phyloP scores from a whole-genome alignment of 192 early-diverging fungal genomes.

The Spizellomyces sp. region DNA sequence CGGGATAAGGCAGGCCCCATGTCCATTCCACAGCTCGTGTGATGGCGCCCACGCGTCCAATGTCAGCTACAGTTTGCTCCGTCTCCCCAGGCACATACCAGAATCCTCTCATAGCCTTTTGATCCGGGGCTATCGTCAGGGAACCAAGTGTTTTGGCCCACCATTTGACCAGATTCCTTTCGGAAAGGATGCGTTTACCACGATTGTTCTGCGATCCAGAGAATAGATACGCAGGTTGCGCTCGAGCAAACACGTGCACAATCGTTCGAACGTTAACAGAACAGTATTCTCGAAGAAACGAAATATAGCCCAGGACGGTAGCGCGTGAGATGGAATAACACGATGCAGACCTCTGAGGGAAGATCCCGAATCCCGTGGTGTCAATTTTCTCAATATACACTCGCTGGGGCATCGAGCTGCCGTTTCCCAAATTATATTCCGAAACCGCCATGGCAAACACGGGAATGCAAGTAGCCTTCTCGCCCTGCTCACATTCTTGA shows the following conservation, averaged over 20 bases:
- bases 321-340: slow-evolving; percentile 5
- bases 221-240: slow-evolving; percentile 89
- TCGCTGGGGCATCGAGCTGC: not conserved
- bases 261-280: not conserved
- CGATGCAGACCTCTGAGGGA: not conserved
- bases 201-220: slow-evolving; percentile 54
- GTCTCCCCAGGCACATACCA: slow-evolving; percentile 60
- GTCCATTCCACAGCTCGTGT: not conserved
- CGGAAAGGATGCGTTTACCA: slow-evolving; percentile 63
- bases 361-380: slow-evolving; percentile 13
- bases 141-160: slow-evolving; percentile 64
- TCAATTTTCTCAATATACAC: slow-evolving; percentile 34
- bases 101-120: slow-evolving; percentile 34
- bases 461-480: not conserved
- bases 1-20: slow-evolving; percentile 19
- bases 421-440: too few relatives aligned
- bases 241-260: slow-evolving; percentile 75
- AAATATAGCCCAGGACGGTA: slow-evolving; percentile 4
- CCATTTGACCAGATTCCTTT: slow-evolving; percentile 71
- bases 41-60: not conserved
- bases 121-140: not conserved
- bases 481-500: too few relatives aligned
- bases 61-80: not conserved
- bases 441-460: not conserved
- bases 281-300: not conserved